Percentiles rank a stretch among this genome's conserved stretches.
Conservation (phyloP, 306 rosid genomes). For the Canavalia ensiformis region DNA sequence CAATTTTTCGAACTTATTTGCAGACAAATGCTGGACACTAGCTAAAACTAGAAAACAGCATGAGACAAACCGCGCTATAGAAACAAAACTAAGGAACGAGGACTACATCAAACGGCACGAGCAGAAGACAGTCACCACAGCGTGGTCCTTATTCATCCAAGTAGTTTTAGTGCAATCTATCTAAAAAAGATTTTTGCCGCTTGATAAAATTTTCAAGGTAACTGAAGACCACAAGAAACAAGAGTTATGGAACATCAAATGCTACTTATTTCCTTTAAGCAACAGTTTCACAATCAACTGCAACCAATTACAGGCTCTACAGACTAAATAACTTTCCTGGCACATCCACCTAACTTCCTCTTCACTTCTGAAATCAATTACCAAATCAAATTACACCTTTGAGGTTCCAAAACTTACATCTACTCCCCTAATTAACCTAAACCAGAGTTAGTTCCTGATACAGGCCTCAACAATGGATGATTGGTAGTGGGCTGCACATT, state of each 20-base stretch:
- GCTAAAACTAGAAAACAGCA: constrained; percentile 13
- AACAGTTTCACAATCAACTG: constrained; percentile 61
- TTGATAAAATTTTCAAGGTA: constrained; percentile 29
- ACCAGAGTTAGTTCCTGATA: constrained; percentile 89
- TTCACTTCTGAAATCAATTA: constrained; percentile 61
- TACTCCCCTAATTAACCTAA: constrained; percentile 72
- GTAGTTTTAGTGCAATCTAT: constrained; percentile 40
- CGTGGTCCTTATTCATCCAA: constrained; percentile 41
- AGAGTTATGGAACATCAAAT: constrained; percentile 47
- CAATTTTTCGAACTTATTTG: background rate
- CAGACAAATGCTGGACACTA: background rate
- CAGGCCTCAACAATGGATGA: constrained; percentile 91
- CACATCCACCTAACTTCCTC: constrained; percentile 59
- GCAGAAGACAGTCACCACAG: constrained; percentile 32
- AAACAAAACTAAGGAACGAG: constrained; percentile 19
- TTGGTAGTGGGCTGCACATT: constrained; percentile 69
- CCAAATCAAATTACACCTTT: constrained; percentile 55
- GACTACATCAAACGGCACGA: constrained; percentile 41
- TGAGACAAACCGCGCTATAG: constrained; percentile 1
- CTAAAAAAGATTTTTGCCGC: constrained; percentile 39
- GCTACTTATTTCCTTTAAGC: constrained; percentile 55
- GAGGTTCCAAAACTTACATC: constrained; percentile 50
- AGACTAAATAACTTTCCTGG: constrained; percentile 49
- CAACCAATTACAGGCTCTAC: constrained; percentile 68
- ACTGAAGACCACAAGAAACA: constrained; percentile 37